These are phyloP conservation scores for Euphorbia celastroides DNA, from an alignment of 441 rosid species.

Conservation along the genomic window DNA sequence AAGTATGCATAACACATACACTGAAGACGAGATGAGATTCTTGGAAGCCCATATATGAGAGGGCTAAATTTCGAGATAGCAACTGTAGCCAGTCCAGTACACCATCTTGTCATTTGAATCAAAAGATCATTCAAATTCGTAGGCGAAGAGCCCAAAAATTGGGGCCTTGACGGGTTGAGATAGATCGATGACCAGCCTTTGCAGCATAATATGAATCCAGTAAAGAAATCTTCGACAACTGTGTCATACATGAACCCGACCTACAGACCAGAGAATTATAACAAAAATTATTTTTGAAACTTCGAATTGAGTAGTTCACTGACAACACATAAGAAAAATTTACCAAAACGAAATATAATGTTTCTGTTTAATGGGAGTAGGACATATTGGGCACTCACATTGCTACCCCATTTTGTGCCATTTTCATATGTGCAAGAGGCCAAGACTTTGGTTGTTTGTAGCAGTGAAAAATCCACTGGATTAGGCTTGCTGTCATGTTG, in stretches of 20 bases:
- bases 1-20: constrained; percentile 18
- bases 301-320: not conserved
- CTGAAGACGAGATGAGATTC: constrained; percentile 20
- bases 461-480: not conserved
- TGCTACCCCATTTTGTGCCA: constrained; percentile 38
- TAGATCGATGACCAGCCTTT: constrained; percentile 39
- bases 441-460: constrained; percentile 1
- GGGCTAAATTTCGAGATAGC: constrained; percentile 35
- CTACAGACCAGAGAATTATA: constrained; percentile 11
- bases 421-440: constrained; percentile 30
- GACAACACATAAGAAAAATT: too few species aligned
- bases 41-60: constrained; percentile 27
- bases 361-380: too few species aligned
- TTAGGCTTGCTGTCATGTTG: not conserved
- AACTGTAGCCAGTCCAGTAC: constrained; percentile 23
- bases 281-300: too few species aligned
- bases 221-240: constrained; percentile 39
- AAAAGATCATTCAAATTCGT: constrained; percentile 23
- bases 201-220: constrained; percentile 31
- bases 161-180: constrained; percentile 27
- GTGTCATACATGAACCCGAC: constrained; percentile 33
- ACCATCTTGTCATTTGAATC: constrained; percentile 35
- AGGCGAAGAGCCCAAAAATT: constrained; percentile 28
- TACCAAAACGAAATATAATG: too few species aligned
- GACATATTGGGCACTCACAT: constrained; percentile 17